Base-by-base conservation (phyloP, 768 basidiomycete species). In the Hydnomerulius pinastri region DNA sequence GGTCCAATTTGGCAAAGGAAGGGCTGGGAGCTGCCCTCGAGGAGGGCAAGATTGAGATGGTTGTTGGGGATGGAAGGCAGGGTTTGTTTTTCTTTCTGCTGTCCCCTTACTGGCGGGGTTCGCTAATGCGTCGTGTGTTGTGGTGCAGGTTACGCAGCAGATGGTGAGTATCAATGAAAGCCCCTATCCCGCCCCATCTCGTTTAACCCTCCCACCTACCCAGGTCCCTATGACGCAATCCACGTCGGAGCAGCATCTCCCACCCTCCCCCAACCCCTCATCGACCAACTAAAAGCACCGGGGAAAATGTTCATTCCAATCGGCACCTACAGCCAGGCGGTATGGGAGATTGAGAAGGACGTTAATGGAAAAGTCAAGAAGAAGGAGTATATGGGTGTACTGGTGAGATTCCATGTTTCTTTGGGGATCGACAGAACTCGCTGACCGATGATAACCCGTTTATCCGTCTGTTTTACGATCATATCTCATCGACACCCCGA, bases 201-300 rank as follows among this genome's bases (percentile, higher is more conserved):
- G n/a, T 20, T 25, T 20, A 46, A 21, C 27, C 8, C n/a, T 13
- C 20, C 10, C n/a, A n/a, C n/a, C n/a, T 47, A 24, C 15, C 20
- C 52, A 82, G 85, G 77, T 3, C 88, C 87, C 0, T 92, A 85
- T 62, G 80, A 92, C 53, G 86, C 83, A 0, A 97, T 98, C 43
- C 95, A 98, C 58, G 95, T 98, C 30, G 96, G 96, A 4, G 96
- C 96, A 0, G 95, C 96, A 0, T 85, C 95, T 0, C 87, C 90
- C 0, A 75, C 62, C 0, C 69, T 93, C 12, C 94, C 95, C 0
- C 66, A 78, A 18, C 67, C 77, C 0, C 79, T 98, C 1, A 67
- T 98, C 24, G 82, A 88, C 12, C 94, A 96, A 61, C 82, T 93
- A 3, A 85, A 85, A 23, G 64, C 67, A 2, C 87, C 87, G 0